These are phyloP conservation scores for Leccinum arenicola DNA, from an alignment of 768 basidiomycete genomes.

Conservation along the genomic window DNA sequence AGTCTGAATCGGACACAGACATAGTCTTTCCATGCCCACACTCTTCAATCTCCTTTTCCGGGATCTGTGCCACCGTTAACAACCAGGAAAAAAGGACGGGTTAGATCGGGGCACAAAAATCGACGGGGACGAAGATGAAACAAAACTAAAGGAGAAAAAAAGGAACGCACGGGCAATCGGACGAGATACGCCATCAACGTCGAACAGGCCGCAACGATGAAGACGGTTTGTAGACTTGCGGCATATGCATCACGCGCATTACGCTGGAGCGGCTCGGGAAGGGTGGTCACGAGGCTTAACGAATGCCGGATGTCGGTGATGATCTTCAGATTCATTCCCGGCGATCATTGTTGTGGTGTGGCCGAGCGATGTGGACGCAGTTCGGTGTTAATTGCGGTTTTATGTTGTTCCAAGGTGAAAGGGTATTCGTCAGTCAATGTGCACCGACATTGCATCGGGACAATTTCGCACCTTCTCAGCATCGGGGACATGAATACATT, in stretches of 20 bases:
- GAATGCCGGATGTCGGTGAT: slow-evolving; percentile 21
- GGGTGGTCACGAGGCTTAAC: slow-evolving; percentile 10
- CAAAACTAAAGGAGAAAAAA: neutral
- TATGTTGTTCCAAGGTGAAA: neutral
- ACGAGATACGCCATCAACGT: slow-evolving; percentile 18
- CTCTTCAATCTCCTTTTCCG: slow-evolving; percentile 10
- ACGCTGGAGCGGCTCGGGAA: slow-evolving; percentile 15
- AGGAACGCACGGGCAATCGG: slow-evolving; percentile 14
- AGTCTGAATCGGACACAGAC: neutral
- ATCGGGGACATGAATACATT: slow-evolving; percentile 11
- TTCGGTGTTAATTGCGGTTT: neutral
- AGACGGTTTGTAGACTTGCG: slow-evolving; percentile 18
- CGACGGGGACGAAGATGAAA: neutral
- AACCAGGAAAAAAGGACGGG: neutral
- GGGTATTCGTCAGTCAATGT: neutral
- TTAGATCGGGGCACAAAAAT: neutral
- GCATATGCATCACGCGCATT: slow-evolving; percentile 20
- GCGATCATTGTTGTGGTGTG: neutral
- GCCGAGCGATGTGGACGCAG: no score
- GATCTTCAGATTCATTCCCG: slow-evolving; percentile 2
- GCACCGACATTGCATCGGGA: neutral
- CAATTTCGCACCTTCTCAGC: slow-evolving; percentile 7
- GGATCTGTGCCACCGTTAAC: slow-evolving; percentile 7
- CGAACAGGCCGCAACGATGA: slow-evolving; percentile 19
- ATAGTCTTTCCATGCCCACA: neutral